Evolutionary conservation across 306 rosid genomes (phyloP).

Genomic region (Dalbergia oliveri): DNA sequence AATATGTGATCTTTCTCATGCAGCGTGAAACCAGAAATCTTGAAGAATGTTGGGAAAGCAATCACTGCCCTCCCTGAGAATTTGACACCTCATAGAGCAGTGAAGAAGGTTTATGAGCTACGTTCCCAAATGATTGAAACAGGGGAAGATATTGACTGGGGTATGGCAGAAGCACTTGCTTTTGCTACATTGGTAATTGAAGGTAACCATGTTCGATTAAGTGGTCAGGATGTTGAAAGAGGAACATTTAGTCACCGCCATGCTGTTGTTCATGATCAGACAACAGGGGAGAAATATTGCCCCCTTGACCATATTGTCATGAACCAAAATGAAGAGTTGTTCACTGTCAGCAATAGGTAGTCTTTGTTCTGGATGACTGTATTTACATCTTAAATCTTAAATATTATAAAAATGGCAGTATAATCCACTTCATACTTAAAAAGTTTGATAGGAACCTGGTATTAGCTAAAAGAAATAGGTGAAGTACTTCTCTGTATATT

Average conservation of each 20-base stretch:
- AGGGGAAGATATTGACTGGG: conserved; percentile 98
- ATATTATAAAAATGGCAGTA: background rate
- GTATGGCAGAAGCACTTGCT: conserved; percentile 95
- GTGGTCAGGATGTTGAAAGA: conserved; percentile 99
- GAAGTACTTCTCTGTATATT: no score
- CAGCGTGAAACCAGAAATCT: conserved; percentile 94
- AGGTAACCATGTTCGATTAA: conserved; percentile 93
- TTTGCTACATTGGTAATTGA: conserved; percentile 89
- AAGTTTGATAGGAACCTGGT: background rate
- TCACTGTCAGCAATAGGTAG: conserved; percentile 99
- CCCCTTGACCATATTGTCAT: conserved; percentile 86
- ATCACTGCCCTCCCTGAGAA: conserved; percentile 79
- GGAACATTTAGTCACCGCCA: conserved; percentile 99
- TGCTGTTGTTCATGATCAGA: conserved; percentile 93
- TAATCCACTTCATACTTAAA: background rate
- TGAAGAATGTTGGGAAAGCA: conserved; percentile 94
- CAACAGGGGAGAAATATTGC: conserved; percentile 82
- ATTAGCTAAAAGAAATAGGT: background rate
- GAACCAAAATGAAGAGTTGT: conserved; percentile 93
- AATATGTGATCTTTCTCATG: conserved; percentile 33
- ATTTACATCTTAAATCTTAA: conserved; percentile 26
- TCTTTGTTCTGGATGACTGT: conserved; percentile 15
- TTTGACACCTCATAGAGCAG: conserved; percentile 90
- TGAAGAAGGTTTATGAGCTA: conserved; percentile 85
- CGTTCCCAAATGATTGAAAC: conserved; percentile 94